These are phyloP conservation scores for Pharnaceum exiguum DNA, from an alignment of 148 eudicot genomes.

Conservation along the genomic window DNA sequence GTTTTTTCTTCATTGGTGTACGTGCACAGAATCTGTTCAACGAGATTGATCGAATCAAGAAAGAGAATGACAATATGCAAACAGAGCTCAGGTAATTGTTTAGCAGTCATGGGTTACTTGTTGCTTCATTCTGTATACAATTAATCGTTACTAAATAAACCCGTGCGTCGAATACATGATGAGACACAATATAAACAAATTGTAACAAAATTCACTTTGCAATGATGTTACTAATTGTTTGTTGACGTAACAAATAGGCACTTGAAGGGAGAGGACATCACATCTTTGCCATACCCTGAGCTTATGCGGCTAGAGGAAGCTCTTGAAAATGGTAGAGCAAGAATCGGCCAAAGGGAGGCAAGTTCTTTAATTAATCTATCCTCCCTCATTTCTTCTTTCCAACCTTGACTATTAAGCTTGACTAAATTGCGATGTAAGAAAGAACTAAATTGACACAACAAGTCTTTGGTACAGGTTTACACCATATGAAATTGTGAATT, in stretches of 20 bases:
- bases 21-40: conserved; percentile 47
- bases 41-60: conserved; percentile 69
- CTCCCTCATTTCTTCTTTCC: not conserved
- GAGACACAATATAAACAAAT: not conserved
- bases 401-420: too few relatives aligned
- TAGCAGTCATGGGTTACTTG: too few relatives aligned
- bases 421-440: not conserved
- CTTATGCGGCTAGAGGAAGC: conserved; percentile 57
- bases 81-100: conserved; percentile 61
- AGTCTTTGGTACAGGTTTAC: too few relatives aligned
- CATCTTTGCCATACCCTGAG: conserved; percentile 49
- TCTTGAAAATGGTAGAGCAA: conserved; percentile 45
- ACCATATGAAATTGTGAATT: too few relatives aligned
- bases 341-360: conserved; percentile 49
- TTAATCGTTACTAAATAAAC: not conserved
- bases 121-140: not conserved
- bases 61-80: conserved; percentile 72
- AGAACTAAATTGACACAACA: too few relatives aligned
- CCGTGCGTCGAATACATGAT: not conserved
- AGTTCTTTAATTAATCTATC: too few relatives aligned
- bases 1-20: not conserved
- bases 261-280: conserved; percentile 72
- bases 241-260: conserved; percentile 36
- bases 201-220: too few relatives aligned
- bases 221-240: not conserved